Percentiles rank a stretch among this genome's conserved stretches.
Evolutionary conservation across 1,284 basidiomycete genomes (phyloP).

Genomic region (Taiwanofungus camphoratus): DNA sequence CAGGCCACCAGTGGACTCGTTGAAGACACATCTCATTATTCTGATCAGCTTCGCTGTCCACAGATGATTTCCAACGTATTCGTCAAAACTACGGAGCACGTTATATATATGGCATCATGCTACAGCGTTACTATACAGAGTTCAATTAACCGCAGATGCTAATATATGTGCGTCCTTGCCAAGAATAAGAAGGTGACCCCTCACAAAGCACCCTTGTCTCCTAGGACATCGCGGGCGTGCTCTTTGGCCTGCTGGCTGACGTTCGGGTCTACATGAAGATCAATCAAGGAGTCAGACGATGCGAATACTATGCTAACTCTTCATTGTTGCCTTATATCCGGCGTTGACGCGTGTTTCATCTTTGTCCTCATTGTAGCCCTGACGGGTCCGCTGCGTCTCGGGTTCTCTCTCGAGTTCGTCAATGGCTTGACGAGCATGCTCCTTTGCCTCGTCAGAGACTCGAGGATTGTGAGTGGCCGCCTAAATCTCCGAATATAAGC

Average conservation of each 20-base stretch:
- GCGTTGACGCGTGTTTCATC: conserved; percentile 29
- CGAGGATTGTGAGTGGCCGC: conserved; percentile 42
- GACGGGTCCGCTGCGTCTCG: conserved; percentile 15
- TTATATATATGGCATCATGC: no score
- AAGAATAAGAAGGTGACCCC: not conserved
- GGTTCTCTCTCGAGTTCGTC: conserved; percentile 29
- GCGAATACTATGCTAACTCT: conserved; percentile 29
- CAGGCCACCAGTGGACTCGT: no score
- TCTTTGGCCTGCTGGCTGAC: conserved; percentile 38
- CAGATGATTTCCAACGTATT: no score
- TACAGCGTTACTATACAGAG: no score
- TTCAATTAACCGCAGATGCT: no score
- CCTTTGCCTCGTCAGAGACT: conserved; percentile 46
- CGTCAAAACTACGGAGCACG: no score
- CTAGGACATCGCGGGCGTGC: conserved; percentile 32
- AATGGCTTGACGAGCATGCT: conserved; percentile 40
- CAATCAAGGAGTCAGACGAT: conserved; percentile 17
- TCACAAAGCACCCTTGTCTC: conserved; percentile 25
- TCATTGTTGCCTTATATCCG: conserved; percentile 47
- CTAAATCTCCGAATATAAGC: conserved; percentile 8
- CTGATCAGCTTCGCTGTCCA: no score
- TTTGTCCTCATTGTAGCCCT: conserved; percentile 18
- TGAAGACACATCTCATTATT: no score
- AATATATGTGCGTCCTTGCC: no score
- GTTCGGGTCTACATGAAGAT: conserved; percentile 34